Conservation (phyloP, 352 stramenopile genomes). For the Pythium rishiriense region DNA sequence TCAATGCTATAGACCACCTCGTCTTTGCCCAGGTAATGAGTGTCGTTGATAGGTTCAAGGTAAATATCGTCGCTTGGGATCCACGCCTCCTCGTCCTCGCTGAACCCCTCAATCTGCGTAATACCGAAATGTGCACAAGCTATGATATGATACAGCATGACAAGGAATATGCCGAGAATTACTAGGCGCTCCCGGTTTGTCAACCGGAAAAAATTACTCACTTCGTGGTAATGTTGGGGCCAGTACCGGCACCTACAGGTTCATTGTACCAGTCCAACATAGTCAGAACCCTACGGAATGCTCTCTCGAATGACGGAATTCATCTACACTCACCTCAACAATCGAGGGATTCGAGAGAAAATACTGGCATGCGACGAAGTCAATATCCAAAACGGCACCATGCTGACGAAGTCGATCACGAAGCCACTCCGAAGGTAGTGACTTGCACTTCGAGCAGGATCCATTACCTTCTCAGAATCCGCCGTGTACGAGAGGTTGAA, state of each 20-base stretch:
- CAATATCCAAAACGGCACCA: conserved; percentile 36
- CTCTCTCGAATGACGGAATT: background rate
- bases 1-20: background rate
- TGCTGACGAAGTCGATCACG: conserved; percentile 45
- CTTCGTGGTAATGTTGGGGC: conserved; percentile 42
- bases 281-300: no score
- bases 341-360: background rate
- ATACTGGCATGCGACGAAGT: background rate
- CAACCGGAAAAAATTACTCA: conserved; percentile 29
- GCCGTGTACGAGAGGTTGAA: conserved; percentile 53
- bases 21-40: conserved; percentile 8
- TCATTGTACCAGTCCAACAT: background rate
- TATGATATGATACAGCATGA: conserved; percentile 64
- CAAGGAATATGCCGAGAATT: conserved; percentile 41
- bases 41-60: conserved; percentile 7
- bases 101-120: conserved; percentile 39
- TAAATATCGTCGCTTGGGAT: conserved; percentile 38
- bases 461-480: conserved; percentile 56
- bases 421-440: conserved; percentile 44
- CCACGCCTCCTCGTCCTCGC: conserved; percentile 37
- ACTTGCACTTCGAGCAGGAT: conserved; percentile 32
- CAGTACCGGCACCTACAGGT: conserved; percentile 32
- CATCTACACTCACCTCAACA: background rate
- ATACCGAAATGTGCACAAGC: conserved; percentile 47
- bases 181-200: conserved; percentile 17